These are phyloP conservation scores for Moesziomyces sp. DNA, from an alignment of 1,284 basidiomycete species.

Conservation along the genomic window DNA sequence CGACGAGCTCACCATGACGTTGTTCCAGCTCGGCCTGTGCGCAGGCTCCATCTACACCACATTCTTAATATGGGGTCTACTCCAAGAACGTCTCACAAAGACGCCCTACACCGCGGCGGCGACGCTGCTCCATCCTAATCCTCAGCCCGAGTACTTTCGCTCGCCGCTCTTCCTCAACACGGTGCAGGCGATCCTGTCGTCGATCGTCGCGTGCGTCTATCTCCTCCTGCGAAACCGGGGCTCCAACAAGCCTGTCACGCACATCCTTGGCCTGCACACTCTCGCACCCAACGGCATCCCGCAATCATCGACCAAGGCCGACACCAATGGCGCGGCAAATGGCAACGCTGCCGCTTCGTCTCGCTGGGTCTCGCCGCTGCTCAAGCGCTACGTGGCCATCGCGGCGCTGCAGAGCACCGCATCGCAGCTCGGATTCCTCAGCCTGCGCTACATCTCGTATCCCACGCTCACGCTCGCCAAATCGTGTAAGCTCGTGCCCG, in stretches of 20 bases:
- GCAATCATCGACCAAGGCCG: not conserved
- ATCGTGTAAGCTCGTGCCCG: constrained; percentile 96
- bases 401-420: constrained; percentile 87
- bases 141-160: constrained; percentile 73
- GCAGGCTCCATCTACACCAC: constrained; percentile 63
- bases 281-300: constrained; percentile 44
- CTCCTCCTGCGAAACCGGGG: constrained; percentile 74
- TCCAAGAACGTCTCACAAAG: constrained; percentile 66
- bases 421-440: constrained; percentile 93
- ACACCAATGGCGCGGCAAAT: constrained; percentile 1
- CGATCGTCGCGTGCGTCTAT: constrained; percentile 81
- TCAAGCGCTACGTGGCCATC: constrained; percentile 62
- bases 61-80: constrained; percentile 66
- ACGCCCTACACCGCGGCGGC: constrained; percentile 53
- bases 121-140: constrained; percentile 47
- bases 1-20: constrained; percentile 21
- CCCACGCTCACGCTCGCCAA: constrained; percentile 98
- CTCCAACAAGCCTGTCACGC: constrained; percentile 15
- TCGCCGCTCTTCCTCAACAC: constrained; percentile 88
- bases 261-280: constrained; percentile 56
- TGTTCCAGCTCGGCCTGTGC: constrained; percentile 57
- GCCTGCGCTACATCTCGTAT: constrained; percentile 94
- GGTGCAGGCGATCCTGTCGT: constrained; percentile 83
- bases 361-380: constrained; percentile 72
- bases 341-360: not conserved